phyloP scores from a whole-genome alignment of 148 eudicot genomes.

The Polygonum maritimum region DNA sequence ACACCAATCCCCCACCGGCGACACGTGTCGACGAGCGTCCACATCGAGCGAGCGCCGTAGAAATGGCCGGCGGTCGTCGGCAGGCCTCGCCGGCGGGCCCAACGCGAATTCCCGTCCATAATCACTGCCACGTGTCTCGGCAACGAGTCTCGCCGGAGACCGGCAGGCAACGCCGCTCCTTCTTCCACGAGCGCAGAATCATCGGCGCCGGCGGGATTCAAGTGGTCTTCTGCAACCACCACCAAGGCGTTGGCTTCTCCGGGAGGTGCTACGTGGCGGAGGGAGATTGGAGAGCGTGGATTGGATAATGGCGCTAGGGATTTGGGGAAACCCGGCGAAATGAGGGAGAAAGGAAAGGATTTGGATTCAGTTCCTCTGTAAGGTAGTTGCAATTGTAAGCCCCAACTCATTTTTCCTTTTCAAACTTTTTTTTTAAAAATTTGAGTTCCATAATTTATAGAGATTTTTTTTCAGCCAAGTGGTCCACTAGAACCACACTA shows the following conservation, averaged over 20 bases:
- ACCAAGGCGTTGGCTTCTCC: background rate
- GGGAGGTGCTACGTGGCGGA: background rate
- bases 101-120: slow-evolving; percentile 80
- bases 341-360: background rate
- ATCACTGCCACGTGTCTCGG: slow-evolving; percentile 67
- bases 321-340: background rate
- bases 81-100: slow-evolving; percentile 51
- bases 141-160: slow-evolving; percentile 40
- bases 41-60: slow-evolving; percentile 43
- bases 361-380: background rate
- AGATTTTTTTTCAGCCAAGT: too few species aligned
- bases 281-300: background rate
- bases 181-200: background rate
- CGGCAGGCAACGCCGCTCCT: slow-evolving; percentile 29
- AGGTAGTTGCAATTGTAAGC: background rate
- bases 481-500: too few species aligned
- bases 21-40: slow-evolving; percentile 34
- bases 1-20: slow-evolving; percentile 43
- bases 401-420: background rate
- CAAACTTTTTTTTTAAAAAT: background rate
- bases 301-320: background rate
- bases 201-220: background rate
- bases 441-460: background rate
- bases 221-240: background rate
- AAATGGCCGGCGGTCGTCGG: slow-evolving; percentile 46